Evolutionary conservation across 2,329 filamentous ascomycete genomes (phyloP).

Genomic region (Aspergillus spinulosporus): DNA sequence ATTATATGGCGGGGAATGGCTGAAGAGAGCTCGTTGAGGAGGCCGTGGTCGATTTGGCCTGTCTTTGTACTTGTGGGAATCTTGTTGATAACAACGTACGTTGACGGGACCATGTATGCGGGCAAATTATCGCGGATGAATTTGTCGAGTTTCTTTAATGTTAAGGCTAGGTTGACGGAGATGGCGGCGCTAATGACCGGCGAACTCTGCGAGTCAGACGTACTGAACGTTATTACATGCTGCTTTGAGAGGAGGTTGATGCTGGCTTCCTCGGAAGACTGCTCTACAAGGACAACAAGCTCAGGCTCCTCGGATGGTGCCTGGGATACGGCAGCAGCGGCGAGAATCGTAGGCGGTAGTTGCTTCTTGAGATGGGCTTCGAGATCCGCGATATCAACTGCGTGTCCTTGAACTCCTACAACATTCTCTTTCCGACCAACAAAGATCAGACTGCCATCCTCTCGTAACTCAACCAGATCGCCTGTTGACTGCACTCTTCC

Average conservation of each 20-base stretch:
- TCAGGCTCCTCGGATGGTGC: slow-evolving; percentile 19
- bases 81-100: slow-evolving; percentile 45
- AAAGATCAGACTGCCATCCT: slow-evolving; percentile 32
- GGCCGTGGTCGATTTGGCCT: slow-evolving; percentile 32
- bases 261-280: slow-evolving; percentile 25
- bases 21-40: slow-evolving; percentile 34
- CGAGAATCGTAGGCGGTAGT: slow-evolving; percentile 34
- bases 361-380: slow-evolving; percentile 40
- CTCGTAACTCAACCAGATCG: slow-evolving; percentile 33
- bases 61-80: slow-evolving; percentile 30
- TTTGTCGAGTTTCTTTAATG: slow-evolving; percentile 47
- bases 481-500: slow-evolving; percentile 34
- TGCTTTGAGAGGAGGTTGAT: slow-evolving; percentile 30
- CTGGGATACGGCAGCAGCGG: slow-evolving; percentile 31
- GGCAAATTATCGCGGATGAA: slow-evolving; percentile 46
- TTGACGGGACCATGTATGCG: slow-evolving; percentile 48
- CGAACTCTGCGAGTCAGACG: slow-evolving; percentile 16
- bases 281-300: slow-evolving; percentile 38
- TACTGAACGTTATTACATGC: slow-evolving; percentile 25
- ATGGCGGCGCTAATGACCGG: slow-evolving; percentile 26
- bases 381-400: slow-evolving; percentile 43
- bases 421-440: slow-evolving; percentile 38
- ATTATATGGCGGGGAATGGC: slow-evolving; percentile 24
- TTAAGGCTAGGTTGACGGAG: slow-evolving; percentile 33
- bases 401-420: slow-evolving; percentile 39